Percentiles rank a stretch among this genome's conserved stretches.
These are phyloP conservation scores for Alternaria triticina DNA, from an alignment of 2,329 filamentous ascomycete genomes.

Conservation along the genomic window DNA sequence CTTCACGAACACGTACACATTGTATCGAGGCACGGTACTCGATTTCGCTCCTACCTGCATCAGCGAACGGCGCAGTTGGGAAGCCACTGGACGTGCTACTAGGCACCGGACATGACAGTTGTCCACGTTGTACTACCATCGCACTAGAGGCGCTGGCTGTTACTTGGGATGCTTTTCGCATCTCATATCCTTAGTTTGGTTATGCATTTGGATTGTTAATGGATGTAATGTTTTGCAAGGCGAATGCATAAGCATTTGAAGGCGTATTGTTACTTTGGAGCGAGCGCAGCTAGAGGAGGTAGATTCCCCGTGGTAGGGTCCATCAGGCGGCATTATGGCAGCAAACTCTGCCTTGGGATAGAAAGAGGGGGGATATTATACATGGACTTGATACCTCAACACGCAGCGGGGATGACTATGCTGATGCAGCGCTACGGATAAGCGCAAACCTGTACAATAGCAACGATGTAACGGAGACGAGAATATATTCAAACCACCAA, in stretches of 20 bases:
- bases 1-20: conserved; percentile 3
- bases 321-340: not conserved
- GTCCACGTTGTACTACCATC: not conserved
- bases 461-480: not conserved
- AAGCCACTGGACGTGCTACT: conserved; percentile 12
- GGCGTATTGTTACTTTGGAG: conserved; percentile 6
- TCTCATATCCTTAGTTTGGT: conserved; percentile 1
- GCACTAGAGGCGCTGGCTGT: not conserved
- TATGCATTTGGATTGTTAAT: conserved; percentile 8
- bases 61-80: conserved; percentile 33
- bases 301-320: not conserved
- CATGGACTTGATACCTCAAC: not conserved
- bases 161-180: not conserved
- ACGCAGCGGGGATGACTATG: not conserved
- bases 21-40: conserved; percentile 4
- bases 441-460: conserved; percentile 16
- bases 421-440: not conserved
- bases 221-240: conserved; percentile 14
- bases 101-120: not conserved
- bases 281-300: not conserved
- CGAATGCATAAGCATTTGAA: conserved; percentile 19
- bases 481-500: conserved; percentile 1
- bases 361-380: not conserved
- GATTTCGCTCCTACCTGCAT: conserved; percentile 26
- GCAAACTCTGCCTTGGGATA: not conserved